Base-by-base conservation (phyloP, 2,329 filamentous ascomycete species). In the Penicillium sp. region DNA sequence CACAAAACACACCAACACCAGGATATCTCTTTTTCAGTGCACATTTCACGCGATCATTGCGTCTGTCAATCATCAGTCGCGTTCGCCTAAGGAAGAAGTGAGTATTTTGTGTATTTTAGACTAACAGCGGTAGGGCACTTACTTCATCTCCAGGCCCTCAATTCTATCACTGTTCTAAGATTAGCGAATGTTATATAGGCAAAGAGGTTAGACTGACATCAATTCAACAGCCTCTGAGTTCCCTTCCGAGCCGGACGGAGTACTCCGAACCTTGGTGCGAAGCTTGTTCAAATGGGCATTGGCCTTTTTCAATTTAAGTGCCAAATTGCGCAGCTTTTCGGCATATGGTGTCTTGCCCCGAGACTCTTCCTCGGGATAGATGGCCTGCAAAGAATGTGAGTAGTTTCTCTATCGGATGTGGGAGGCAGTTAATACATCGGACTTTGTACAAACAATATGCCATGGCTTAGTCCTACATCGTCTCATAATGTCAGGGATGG, bases 371-470 rank as follows among this genome's bases (percentile, higher is more conserved):
- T 27, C 14, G 24, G 8, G 33, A 27, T 16, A 33, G 19, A 31
- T 42, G 22, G 16, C 16, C n/a, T 39, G 39, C 21, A 21, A 29
- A 27, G 14, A n/a, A 14, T 11, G 14, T 51, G 2, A 51, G 33
- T 14, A 19, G 7, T 14, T 46, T 16, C 22, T 14, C 16, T n/a
- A 46, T 27, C 3, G 14, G 3, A n/a, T 29, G 2, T 27, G 44
- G 22, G 11, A 46, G 4, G 1, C 11, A 29, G 10, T 4, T 22
- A 35, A 21, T 55, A 59, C 61, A 35, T 68, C 65, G 4, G 61
- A 63, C 22, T 54, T 43, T 22, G 65, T 68, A n/a, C 59, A 64
- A 19, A 67, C 58, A 13, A 68, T 58, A 6, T 56, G 64, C 10
- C 49, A 13, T 3, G 55, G 60, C 29, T 63, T 56, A 5, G 31